phyloP scores from a whole-genome alignment of 257 asterid species.

The Solanum okadae region DNA sequence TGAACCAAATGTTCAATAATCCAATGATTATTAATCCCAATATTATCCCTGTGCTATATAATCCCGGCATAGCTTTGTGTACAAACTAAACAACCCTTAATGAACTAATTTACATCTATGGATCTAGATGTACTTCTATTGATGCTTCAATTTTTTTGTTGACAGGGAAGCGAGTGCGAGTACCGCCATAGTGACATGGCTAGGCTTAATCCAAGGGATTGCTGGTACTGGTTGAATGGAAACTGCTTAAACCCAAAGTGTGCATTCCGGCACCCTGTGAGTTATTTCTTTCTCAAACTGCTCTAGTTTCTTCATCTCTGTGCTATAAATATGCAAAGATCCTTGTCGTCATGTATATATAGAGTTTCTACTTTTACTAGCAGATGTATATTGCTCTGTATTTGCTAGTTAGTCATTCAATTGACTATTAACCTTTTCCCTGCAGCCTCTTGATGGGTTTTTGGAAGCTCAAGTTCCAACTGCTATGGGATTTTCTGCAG shows the following conservation, averaged over 20 bases:
- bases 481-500: constrained; percentile 29
- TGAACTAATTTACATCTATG: neutral
- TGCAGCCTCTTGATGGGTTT: constrained; percentile 81
- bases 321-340: neutral
- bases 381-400: neutral
- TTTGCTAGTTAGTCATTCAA: neutral
- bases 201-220: constrained; percentile 7
- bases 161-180: constrained; percentile 46
- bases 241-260: constrained; percentile 19
- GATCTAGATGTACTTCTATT: neutral
- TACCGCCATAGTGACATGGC: constrained; percentile 7
- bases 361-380: neutral
- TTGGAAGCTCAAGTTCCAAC: constrained; percentile 48
- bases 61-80: neutral
- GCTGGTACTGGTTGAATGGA: constrained; percentile 5
- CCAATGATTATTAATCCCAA: neutral
- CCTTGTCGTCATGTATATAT: neutral
- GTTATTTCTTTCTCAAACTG: constrained; percentile 11
- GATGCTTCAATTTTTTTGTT: neutral
- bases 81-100: neutral
- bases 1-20: neutral
- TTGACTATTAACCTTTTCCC: neutral
- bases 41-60: neutral
- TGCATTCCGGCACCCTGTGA: constrained; percentile 79
- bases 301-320: neutral